A percentile compares a stretch with the other conserved stretches of the same genome.
Evolutionary conservation across 2,329 filamentous ascomycete genomes (phyloP).

Genomic region (Monascus ruber): DNA sequence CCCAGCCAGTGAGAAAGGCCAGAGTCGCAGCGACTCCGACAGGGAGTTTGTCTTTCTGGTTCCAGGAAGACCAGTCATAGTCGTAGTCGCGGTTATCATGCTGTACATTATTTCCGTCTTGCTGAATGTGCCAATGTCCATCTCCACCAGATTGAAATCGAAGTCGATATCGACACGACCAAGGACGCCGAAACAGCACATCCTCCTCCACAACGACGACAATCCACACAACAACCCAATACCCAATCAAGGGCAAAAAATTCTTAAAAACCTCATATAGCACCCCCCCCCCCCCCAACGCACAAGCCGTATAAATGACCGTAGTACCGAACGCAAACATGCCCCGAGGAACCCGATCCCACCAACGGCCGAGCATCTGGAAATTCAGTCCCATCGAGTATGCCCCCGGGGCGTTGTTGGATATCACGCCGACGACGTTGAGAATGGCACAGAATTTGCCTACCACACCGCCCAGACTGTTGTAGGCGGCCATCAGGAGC

Average conservation of each 20-base stretch:
- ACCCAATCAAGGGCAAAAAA: slow-evolving; percentile 37
- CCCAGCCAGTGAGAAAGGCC: slow-evolving; percentile 29
- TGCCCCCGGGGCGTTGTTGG: slow-evolving; percentile 34
- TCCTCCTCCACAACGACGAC: slow-evolving; percentile 33
- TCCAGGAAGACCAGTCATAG: slow-evolving; percentile 34
- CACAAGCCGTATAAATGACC: slow-evolving; percentile 32
- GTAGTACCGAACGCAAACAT: slow-evolving; percentile 33
- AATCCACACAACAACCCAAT: slow-evolving; percentile 36
- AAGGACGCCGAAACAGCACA: slow-evolving; percentile 23
- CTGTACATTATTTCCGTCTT: not conserved
- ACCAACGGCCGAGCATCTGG: slow-evolving; percentile 30
- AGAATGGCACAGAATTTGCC: slow-evolving; percentile 34
- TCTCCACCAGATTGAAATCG: no score
- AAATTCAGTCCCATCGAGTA: slow-evolving; percentile 37
- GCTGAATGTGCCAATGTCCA: not conserved
- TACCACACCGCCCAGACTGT: slow-evolving; percentile 26
- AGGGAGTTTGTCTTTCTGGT: slow-evolving; percentile 26
- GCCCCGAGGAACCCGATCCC: slow-evolving; percentile 30
- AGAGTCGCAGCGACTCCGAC: slow-evolving; percentile 30
- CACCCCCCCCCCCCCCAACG: slow-evolving; percentile 32
- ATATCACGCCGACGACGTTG: slow-evolving; percentile 31
- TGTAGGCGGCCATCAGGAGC: slow-evolving; percentile 28
- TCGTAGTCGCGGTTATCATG: slow-evolving; percentile 13
- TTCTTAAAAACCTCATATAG: slow-evolving; percentile 35
- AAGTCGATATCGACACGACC: no score